A percentile compares a stretch with the other conserved stretches of the same genome.
These are phyloP conservation scores for Agroathelia rolfsii DNA, from an alignment of 1,284 basidiomycete species.

Conservation along the genomic window DNA sequence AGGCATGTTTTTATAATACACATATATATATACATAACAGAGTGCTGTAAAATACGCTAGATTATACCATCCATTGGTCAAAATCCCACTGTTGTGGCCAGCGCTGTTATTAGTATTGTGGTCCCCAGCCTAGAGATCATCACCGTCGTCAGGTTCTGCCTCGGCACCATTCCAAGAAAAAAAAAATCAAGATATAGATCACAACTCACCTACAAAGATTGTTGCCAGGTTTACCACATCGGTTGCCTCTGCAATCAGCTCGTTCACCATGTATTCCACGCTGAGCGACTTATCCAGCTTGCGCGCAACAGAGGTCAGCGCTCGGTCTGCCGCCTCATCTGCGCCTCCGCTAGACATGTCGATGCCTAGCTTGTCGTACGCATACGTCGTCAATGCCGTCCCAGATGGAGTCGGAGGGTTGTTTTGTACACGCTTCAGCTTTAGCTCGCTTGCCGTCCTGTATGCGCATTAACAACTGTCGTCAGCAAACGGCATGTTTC, in stretches of 20 bases:
- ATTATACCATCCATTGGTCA: too few relatives aligned
- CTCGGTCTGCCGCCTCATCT: slow-evolving; percentile 85
- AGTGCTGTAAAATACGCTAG: too few relatives aligned
- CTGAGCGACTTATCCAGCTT: slow-evolving; percentile 83
- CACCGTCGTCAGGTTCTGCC: slow-evolving; percentile 15
- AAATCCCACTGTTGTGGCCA: too few relatives aligned
- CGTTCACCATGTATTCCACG: slow-evolving; percentile 90
- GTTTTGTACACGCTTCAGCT: slow-evolving; percentile 51
- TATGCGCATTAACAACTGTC: too few relatives aligned
- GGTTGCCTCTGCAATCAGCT: slow-evolving; percentile 84
- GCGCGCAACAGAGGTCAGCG: slow-evolving; percentile 64
- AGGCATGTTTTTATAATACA: too few relatives aligned
- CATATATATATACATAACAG: too few relatives aligned
- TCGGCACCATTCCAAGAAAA: slow-evolving; percentile 10
- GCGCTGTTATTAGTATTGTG: slow-evolving; percentile 26
- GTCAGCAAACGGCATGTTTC: neutral
- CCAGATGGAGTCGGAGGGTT: slow-evolving; percentile 18
- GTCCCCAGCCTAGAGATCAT: slow-evolving; percentile 26
- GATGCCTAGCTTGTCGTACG: slow-evolving; percentile 35
- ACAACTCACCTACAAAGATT: slow-evolving; percentile 63
- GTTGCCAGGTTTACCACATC: slow-evolving; percentile 67
- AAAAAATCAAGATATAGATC: neutral
- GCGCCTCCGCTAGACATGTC: slow-evolving; percentile 57
- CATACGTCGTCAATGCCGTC: slow-evolving; percentile 12
- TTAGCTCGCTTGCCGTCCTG: slow-evolving; percentile 69